Conservation (phyloP, 352 stramenopile genomes). For the Globisporangium canariense region DNA sequence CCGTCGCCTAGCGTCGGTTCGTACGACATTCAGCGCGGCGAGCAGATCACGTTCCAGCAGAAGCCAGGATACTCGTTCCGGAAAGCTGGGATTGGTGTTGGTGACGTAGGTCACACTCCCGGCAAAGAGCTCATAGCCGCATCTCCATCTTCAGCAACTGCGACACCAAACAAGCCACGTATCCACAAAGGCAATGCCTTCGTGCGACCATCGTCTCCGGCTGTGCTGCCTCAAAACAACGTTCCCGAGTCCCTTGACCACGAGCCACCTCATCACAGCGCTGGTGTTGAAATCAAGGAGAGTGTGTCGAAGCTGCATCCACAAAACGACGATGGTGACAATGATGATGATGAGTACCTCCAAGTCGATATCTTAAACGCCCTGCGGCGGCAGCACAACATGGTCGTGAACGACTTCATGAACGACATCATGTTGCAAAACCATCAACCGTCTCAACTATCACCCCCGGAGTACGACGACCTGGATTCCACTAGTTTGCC, state of each 20-base stretch:
- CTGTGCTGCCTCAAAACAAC: not conserved
- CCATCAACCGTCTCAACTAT: conserved; percentile 1
- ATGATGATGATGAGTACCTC: conserved; percentile 12
- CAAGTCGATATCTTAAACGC: conserved; percentile 26
- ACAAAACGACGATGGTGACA: not conserved
- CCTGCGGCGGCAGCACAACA: conserved; percentile 45
- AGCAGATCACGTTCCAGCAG: conserved; percentile 43
- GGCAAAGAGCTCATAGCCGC: conserved; percentile 1
- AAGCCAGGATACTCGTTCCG: conserved; percentile 37
- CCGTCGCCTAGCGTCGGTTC: conserved; percentile 34
- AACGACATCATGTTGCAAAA: conserved; percentile 41
- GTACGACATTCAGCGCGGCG: conserved; percentile 47
- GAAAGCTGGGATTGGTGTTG: conserved; percentile 9
- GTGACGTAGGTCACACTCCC: not conserved
- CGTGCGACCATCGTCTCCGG: conserved; percentile 9
- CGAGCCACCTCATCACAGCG: not conserved
- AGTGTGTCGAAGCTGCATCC: not conserved
- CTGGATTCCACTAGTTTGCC: not conserved
- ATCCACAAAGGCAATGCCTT: conserved; percentile 28
- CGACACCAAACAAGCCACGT: conserved; percentile 12
- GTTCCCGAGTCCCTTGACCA: not conserved
- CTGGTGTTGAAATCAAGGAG: not conserved
- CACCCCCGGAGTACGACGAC: conserved; percentile 8
- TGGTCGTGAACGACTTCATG: conserved; percentile 55
- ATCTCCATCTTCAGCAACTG: not conserved